Base-by-base conservation (phyloP, 176 grass and related monocot genomes). In the Phragmites australis region DNA sequence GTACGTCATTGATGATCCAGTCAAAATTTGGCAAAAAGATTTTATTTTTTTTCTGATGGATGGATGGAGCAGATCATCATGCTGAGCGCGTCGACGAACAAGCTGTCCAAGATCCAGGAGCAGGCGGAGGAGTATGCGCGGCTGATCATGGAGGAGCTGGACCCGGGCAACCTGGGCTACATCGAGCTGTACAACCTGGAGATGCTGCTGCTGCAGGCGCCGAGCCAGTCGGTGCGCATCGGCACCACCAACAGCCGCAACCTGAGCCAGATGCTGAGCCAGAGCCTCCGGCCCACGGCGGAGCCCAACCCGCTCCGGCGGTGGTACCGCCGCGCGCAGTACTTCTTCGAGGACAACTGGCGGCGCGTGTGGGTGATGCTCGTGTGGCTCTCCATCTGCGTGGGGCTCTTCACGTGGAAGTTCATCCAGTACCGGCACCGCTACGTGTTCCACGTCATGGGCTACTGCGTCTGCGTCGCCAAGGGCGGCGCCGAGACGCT, bases 261-360 rank as follows among this genome's bases (percentile, higher is more conserved):
- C 86, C 88, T 95, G 8, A 88, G 84, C 82, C 96, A 89, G 84
- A 99, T 99, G 96, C 92, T 99, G 22, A 86, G 78, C 78, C 96
- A 99, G 88, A 93, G 57, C 59, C 90, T 99, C 5, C 83, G 84
- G 9, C 90, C 96, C 1, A 99, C 96, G 14, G 15, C 72, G 23
- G 96, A 99, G 74, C 97, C 92, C 0, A 99, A 99, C 87, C 93
- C 88, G 1, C 59, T 99, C 46, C 82, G 83, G 6, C 92, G 92
- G 3, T 89, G 87, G 87, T 92, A 63, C 64, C 92, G 85, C 1
- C 76, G 83, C 22, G 49, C 49, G 0, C 30, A 12, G 12, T 99
- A 99, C 88, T 99, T 99, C 49, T 25, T 99, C 0, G 90, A 99
- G 62, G 97, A 99, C 88, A 93, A 99, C 86, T 99, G 97, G 97